Evolutionary conservation across 208 protist species (phyloP), one percentile per base, ranked within the genome.

Genomic region (Trypanosoma brucei): DNA sequence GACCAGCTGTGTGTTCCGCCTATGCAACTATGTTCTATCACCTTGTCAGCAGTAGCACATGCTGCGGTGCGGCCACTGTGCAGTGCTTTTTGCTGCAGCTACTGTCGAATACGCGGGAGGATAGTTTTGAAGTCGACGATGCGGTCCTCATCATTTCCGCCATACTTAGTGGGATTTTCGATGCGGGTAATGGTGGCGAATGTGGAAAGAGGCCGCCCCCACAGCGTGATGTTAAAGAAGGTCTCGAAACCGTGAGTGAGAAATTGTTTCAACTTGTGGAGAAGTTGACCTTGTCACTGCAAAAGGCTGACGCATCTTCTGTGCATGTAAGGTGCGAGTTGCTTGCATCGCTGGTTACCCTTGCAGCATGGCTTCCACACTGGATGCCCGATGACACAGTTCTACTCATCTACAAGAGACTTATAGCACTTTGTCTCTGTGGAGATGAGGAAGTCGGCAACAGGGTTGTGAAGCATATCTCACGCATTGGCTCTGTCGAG

Each of bases 11-110:
- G 30, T 85, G 71, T 56, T 76, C 79, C 8, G 65, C 79, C 13
- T 92, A 92, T 53, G 80, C 80, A 4, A 92, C 86, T 33, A 85
- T 92, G 79, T 61, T 88, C 33, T 83, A 82, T 51, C 75, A 88
- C 58, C 52, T 89, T 37, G 60, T 54, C 40, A 45, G 30, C 34
- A 57, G 54, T 45, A 55, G 57, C 53, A 45, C 57, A 4, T 62
- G 33, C 50, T 72, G 67, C 54, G 53, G 60, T 52, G 46, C 33
- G n/a, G 9, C 54, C 4, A 59, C 65, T 22, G 40, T 45, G 33
- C 35, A 22, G 31, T 51, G 62, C 57, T 62, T 65, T 61, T 39
- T 72, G 34, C 59, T 52, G 53, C 34, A 59, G 11, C 37, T 72
- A 48, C 40, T 66, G 22, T n/a, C 59, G 14, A 62, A 62, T 51